phyloP scores from a whole-genome alignment of 345 rosid genomes.

The Brassica juncea region DNA sequence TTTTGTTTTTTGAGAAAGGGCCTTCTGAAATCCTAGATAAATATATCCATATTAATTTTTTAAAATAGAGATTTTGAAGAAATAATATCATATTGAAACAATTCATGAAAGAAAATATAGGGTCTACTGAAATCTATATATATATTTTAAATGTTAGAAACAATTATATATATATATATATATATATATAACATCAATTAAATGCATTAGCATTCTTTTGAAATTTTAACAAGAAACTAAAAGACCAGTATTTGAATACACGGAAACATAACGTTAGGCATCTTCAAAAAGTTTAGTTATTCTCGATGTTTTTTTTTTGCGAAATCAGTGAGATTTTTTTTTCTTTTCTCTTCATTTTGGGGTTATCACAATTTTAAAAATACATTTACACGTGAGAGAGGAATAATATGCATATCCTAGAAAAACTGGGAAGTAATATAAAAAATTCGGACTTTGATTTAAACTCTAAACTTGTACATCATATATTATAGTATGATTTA shows the following conservation, averaged over 20 bases:
- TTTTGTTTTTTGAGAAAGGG: too few relatives aligned
- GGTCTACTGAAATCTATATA: too few relatives aligned
- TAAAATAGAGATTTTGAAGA: not conserved
- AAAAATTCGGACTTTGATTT: not conserved
- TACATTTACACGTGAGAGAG: not conserved
- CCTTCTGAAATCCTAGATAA: not conserved
- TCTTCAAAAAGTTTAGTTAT: not conserved
- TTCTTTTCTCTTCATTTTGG: not conserved
- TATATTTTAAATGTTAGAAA: too few relatives aligned
- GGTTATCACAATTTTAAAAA: not conserved
- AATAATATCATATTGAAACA: not conserved
- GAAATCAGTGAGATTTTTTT: not conserved
- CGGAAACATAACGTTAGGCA: not conserved
- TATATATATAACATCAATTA: not conserved
- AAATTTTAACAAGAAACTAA: not conserved
- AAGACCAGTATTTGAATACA: not conserved
- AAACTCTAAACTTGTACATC: too few relatives aligned
- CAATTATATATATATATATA: too few relatives aligned
- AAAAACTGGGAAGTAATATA: not conserved
- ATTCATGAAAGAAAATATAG: not conserved
- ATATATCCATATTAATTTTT: not conserved
- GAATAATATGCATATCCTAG: not conserved
- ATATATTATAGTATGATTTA: not conserved
- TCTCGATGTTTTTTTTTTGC: not conserved
- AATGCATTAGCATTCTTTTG: not conserved